phyloP scores from a whole-genome alignment of 371 early-diverging fungal species.

The Apophysomyces trapeziformis region DNA sequence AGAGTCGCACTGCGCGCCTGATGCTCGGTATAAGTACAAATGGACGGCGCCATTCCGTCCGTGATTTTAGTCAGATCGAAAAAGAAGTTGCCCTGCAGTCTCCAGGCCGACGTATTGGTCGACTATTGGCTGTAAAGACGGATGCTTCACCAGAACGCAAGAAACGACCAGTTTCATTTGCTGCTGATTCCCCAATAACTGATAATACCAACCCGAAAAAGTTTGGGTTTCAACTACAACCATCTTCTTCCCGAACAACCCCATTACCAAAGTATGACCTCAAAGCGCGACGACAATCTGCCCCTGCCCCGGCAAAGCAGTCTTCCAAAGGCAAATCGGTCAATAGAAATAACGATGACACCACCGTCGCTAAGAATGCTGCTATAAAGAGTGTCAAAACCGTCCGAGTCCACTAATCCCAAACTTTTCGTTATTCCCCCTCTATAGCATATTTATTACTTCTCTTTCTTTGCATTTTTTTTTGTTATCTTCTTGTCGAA shows the following conservation, averaged over 20 bases:
- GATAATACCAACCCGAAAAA: slow-evolving; percentile 4
- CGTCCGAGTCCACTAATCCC: slow-evolving; percentile 37
- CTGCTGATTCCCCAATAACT: background rate
- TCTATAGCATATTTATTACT: background rate
- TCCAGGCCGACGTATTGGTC: slow-evolving; percentile 7
- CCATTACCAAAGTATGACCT: slow-evolving; percentile 20
- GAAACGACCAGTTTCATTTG: slow-evolving; percentile 32
- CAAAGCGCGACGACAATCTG: slow-evolving; percentile 31
- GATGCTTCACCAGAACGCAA: slow-evolving; percentile 10
- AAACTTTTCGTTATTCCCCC: background rate
- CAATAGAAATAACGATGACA: slow-evolving; percentile 7
- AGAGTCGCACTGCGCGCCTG: slow-evolving; percentile 45
- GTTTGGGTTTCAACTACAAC: slow-evolving; percentile 16
- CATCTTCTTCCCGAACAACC: slow-evolving; percentile 19
- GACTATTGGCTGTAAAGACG: background rate
- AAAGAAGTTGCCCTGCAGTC: slow-evolving; percentile 12
- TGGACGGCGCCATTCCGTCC: slow-evolving; percentile 29
- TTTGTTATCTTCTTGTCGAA: background rate
- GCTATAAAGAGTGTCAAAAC: slow-evolving; percentile 31
- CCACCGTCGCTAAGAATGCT: slow-evolving; percentile 10
- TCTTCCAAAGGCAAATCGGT: slow-evolving; percentile 6
- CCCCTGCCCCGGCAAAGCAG: slow-evolving; percentile 21
- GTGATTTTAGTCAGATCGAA: slow-evolving; percentile 17
- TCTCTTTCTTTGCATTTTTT: background rate
- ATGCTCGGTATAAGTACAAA: slow-evolving; percentile 51